Evolutionary conservation across 345 rosid genomes (phyloP).

Genomic region (Gossypium turneri): DNA sequence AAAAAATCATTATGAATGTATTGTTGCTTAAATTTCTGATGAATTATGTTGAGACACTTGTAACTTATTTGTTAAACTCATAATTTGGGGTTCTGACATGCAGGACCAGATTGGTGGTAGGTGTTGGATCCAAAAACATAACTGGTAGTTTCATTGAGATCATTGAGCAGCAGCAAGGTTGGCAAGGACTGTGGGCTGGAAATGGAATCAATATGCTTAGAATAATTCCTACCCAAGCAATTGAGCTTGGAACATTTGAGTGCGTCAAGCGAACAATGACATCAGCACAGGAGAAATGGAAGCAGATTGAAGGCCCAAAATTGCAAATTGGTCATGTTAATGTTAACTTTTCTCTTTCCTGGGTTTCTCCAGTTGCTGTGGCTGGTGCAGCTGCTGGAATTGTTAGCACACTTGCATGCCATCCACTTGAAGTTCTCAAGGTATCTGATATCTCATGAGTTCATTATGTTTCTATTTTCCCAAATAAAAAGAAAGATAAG

Average conservation of each 20-base stretch:
- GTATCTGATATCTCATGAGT: constrained; percentile 28
- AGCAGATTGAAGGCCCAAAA: constrained; percentile 42
- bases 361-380: constrained; percentile 91
- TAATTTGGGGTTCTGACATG: constrained; percentile 16
- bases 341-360: constrained; percentile 57
- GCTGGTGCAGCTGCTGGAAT: constrained; percentile 98
- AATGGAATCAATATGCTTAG: constrained; percentile 90
- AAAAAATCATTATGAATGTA: not conserved
- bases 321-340: constrained; percentile 61
- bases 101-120: constrained; percentile 99
- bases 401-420: constrained; percentile 84
- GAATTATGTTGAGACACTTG: not conserved
- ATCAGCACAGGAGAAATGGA: constrained; percentile 65
- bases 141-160: constrained; percentile 87
- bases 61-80: not conserved
- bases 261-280: constrained; percentile 81
- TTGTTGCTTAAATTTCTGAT: not conserved
- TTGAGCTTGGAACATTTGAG: constrained; percentile 93
- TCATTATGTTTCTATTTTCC: not conserved
- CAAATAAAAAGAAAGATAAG: not conserved
- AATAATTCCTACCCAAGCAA: constrained; percentile 93
- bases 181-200: constrained; percentile 99
- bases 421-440: constrained; percentile 99
- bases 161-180: constrained; percentile 84
- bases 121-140: constrained; percentile 86